Percentiles rank a stretch among this genome's conserved stretches.
phyloP scores from a whole-genome alignment of 805 yeast species.

The Pichia heedii region DNA sequence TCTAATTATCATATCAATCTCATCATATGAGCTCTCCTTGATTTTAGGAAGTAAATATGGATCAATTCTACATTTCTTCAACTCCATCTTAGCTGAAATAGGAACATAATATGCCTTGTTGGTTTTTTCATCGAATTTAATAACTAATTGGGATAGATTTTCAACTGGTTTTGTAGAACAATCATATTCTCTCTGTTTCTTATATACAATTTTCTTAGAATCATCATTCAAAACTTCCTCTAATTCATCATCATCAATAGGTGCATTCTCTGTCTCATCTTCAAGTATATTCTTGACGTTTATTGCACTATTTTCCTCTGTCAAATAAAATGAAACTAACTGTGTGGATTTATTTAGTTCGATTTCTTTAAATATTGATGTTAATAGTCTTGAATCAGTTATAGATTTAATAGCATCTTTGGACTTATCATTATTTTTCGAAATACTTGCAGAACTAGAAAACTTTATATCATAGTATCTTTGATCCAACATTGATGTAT shows the following conservation, averaged over 20 bases:
- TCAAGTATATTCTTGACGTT: constrained; percentile 34
- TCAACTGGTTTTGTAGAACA: constrained; percentile 46
- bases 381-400: constrained; percentile 31
- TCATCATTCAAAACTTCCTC: constrained; percentile 26
- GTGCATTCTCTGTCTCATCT: constrained; percentile 40
- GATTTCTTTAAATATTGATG: constrained; percentile 68
- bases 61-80: constrained; percentile 77
- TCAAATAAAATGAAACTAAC: constrained; percentile 65
- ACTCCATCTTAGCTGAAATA: constrained; percentile 62
- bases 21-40: constrained; percentile 50
- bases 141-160: constrained; percentile 52
- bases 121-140: constrained; percentile 49
- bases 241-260: constrained; percentile 39
- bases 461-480: constrained; percentile 58
- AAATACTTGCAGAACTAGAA: constrained; percentile 44
- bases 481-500: constrained; percentile 83
- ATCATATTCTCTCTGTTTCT: constrained; percentile 72
- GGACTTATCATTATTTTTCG: constrained; percentile 28
- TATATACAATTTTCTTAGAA: constrained; percentile 40
- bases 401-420: constrained; percentile 25
- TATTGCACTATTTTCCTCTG: constrained; percentile 35
- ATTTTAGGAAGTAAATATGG: constrained; percentile 46
- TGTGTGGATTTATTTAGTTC: constrained; percentile 54
- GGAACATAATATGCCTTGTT: constrained; percentile 69
- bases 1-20: constrained; percentile 51